Base-by-base conservation (phyloP, 139 green algal genomes). In the Gonium pectorale region DNA sequence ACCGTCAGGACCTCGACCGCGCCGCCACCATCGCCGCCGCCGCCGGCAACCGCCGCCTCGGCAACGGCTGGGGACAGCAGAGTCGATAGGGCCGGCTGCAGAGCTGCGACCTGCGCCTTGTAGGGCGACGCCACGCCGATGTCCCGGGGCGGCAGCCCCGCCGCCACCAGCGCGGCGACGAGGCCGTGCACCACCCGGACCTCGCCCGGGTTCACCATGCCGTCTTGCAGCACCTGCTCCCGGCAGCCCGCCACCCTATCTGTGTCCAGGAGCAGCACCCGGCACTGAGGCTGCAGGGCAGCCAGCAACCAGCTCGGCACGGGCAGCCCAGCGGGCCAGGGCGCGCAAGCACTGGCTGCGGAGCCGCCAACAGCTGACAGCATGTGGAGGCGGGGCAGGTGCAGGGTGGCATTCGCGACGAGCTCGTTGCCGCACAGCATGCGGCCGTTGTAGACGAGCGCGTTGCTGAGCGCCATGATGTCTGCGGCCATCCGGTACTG, bases 401-500 rank as follows among this genome's bases (percentile, higher is more conserved):
- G n/a, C 41, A 97, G 83, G 60, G 21, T 69, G 0, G 81, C 87
- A 1, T 80, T 56, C 2, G 92, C 94, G 5, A 98, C 92, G 5
- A n/a, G 49, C 0, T 90, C 67, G 31, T 67, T 90, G 43, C 91
- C 97, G 64, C 92, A 96, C 9, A 78, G 84, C 73, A 99, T 89
- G 38, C 80, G 80, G 27, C 93, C 90, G 31, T 81, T 83, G 87
- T 99, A 99, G 11, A 98, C 88, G 22, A 99, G 90, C 21, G 40
- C 52, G 86, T 99, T 99, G 84, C 92, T 86, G 49, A 99, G 90
- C 5, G 83, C 64, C 94, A 95, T 95, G 86, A 99, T 96, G 86
- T 95, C 88, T 38, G 87, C 90, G 2, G 87, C 90, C 97, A 99
- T 99, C 77, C 97, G 92, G 87, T 99, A 99, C 91, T 99, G 97